Evolutionary conservation across 2,329 filamentous ascomycete species (phyloP), one percentile per base, ranked within the genome.

Genomic region (Ophiostoma australiae): DNA sequence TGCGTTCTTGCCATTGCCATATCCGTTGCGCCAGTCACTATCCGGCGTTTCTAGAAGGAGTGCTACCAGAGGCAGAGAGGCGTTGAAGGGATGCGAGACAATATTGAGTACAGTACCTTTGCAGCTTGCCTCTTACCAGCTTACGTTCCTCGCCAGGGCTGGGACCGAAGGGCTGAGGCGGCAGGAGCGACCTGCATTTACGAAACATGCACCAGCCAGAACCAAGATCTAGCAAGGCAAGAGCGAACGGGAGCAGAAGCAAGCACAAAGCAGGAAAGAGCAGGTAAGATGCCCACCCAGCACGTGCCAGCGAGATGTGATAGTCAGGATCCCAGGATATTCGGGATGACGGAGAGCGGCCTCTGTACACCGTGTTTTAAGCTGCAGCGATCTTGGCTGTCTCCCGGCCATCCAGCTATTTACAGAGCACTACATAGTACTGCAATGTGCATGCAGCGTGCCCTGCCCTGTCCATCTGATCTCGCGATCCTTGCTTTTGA

Each of bases 381-480:
- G 23, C 23, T 4, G 2, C 52, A 27, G 52, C 23, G 23, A 58
- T 58, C 52, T 58, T 58, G 52, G 52, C 13, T 48, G 44, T 48
- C 44, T 48, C 44, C 44, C 44, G 44, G 17, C 44, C 44, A 48
- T 39, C 37, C 3, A 39, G 37, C 37, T 39, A 6, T 39, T 39
- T 31, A 31, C 27, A 31, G 27, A 31, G 27, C 27, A 41, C 39
- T 39, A 39, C 37, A 4, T 1, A 39, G 37, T 44, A 44, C 15
- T 17, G 3, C 27, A 17, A 39, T 31, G 27, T 37, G 35, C 35
- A 48, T 20, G 44, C 44, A 58, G 52, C 52, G 52, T 58, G 52
- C 52, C n/a, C 52, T 58, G 52, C 52, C n/a, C 52, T 58, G 52
- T 58, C 52, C n/a, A 27, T 58, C 52, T 58, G 52, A 27, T 58